Percentiles rank a stretch among this genome's conserved stretches.
Conservation (phyloP, 805 yeast genomes). For the Ogataea siamensis region DNA sequence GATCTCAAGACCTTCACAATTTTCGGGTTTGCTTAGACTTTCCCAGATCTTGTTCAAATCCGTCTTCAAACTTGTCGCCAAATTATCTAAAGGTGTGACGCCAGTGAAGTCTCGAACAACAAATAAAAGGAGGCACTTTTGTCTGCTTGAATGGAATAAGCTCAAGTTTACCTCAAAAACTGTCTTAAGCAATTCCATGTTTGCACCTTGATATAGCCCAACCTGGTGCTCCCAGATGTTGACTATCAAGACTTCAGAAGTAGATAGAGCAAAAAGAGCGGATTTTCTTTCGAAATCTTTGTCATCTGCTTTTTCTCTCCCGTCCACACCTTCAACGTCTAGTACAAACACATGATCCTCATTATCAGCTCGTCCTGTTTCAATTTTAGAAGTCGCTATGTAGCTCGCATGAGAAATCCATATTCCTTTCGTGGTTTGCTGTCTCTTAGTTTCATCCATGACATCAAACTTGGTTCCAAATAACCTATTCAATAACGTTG, state of each 20-base stretch:
- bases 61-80: slow-evolving; percentile 62
- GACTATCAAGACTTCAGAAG: slow-evolving; percentile 85
- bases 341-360: slow-evolving; percentile 60
- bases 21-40: slow-evolving; percentile 68
- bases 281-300: slow-evolving; percentile 98
- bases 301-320: slow-evolving; percentile 96
- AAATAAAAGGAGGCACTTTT: slow-evolving; percentile 67
- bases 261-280: slow-evolving; percentile 89
- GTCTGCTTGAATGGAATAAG: slow-evolving; percentile 64
- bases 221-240: slow-evolving; percentile 98
- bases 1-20: slow-evolving; percentile 51
- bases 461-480: slow-evolving; percentile 89
- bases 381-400: slow-evolving; percentile 29
- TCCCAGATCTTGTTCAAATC: slow-evolving; percentile 83
- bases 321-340: slow-evolving; percentile 99
- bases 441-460: slow-evolving; percentile 83
- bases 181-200: slow-evolving; percentile 91
- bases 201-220: slow-evolving; percentile 96
- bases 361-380: slow-evolving; percentile 16
- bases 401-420: slow-evolving; percentile 64
- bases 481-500: slow-evolving; percentile 81
- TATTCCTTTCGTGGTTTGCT: slow-evolving; percentile 87
- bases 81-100: slow-evolving; percentile 71
- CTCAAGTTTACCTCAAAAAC: slow-evolving; percentile 94
- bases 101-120: slow-evolving; percentile 94